phyloP scores from a whole-genome alignment of 1,284 basidiomycete genomes.

The Farysia itapuensis region DNA sequence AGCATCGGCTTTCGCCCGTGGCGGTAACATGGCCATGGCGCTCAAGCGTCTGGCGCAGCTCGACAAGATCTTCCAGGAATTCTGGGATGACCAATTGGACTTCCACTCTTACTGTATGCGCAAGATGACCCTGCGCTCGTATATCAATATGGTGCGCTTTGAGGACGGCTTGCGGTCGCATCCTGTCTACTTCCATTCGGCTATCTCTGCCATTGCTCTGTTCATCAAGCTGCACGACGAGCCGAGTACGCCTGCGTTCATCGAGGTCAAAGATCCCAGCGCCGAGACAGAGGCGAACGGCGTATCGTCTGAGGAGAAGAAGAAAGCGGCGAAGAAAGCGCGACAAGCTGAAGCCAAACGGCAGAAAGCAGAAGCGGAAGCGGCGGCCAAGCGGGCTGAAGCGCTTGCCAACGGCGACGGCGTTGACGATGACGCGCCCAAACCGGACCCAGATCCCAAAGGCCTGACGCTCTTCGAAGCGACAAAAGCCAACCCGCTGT shows the following conservation, averaged over 20 bases:
- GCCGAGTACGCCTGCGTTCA: slow-evolving; percentile 53
- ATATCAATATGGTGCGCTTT: slow-evolving; percentile 77
- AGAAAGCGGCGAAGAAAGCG: slow-evolving; percentile 36
- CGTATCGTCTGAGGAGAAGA: slow-evolving; percentile 13
- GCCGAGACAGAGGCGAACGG: slow-evolving; percentile 7
- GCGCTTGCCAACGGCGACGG: slow-evolving; percentile 22
- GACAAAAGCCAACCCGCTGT: slow-evolving; percentile 65
- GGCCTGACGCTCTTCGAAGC: slow-evolving; percentile 33
- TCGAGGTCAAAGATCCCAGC: slow-evolving; percentile 41
- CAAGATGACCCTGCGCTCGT: slow-evolving; percentile 82
- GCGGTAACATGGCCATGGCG: slow-evolving; percentile 74
- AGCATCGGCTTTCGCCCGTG: slow-evolving; percentile 71
- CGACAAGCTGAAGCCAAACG: slow-evolving; percentile 25
- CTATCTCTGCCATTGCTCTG: slow-evolving; percentile 71
- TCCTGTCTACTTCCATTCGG: slow-evolving; percentile 75
- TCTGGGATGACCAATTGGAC: slow-evolving; percentile 96
- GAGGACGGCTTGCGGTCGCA: slow-evolving; percentile 78
- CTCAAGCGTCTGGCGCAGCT: slow-evolving; percentile 83
- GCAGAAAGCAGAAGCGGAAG: slow-evolving; percentile 8
- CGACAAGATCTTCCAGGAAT: slow-evolving; percentile 80
- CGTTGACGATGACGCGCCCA: slow-evolving; percentile 73
- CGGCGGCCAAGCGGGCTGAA: slow-evolving; percentile 21
- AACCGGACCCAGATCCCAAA: slow-evolving; percentile 62
- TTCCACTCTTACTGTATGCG: slow-evolving; percentile 95
- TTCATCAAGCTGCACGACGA: slow-evolving; percentile 64